A percentile compares a stretch with the other conserved stretches of the same genome.
Conservation (phyloP, 73 alveolate species). For the Urostyla sp. region DNA sequence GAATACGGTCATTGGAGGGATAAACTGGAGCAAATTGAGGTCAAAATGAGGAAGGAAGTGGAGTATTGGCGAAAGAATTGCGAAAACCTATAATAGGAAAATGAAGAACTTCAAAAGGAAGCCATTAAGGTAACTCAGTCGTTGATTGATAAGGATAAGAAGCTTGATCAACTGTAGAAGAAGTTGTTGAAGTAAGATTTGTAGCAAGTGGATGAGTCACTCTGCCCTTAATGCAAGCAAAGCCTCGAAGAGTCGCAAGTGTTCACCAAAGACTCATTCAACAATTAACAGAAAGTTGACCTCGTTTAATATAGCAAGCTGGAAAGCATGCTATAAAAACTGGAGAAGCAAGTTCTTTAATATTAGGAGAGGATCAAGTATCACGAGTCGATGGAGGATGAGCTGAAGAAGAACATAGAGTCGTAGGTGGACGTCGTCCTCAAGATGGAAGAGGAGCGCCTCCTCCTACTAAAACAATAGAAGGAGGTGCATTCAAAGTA, state of each 20-base stretch:
- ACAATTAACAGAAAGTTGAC: neutral
- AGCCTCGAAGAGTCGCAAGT: conserved; percentile 67
- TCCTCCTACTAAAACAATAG: conserved; percentile 11
- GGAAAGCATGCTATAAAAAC: conserved; percentile 11
- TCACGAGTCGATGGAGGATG: conserved; percentile 52
- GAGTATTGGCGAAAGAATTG: conserved; percentile 28
- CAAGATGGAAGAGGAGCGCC: conserved; percentile 63
- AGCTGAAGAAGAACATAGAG: conserved; percentile 54
- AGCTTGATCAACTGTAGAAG: conserved; percentile 2
- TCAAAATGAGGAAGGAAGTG: conserved; percentile 41
- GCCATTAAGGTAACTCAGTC: conserved; percentile 3
- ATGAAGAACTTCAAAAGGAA: conserved; percentile 53
- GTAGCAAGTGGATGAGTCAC: conserved; percentile 37
- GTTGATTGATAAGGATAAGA: conserved; percentile 6
- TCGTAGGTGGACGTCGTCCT: conserved; percentile 55
- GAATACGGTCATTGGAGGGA: conserved; percentile 47
- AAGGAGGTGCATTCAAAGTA: neutral
- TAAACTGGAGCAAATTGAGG: conserved; percentile 54
- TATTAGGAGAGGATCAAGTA: conserved; percentile 39
- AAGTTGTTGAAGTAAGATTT: neutral
- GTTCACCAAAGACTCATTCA: neutral
- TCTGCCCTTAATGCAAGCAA: conserved; percentile 56
- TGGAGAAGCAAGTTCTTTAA: conserved; percentile 48
- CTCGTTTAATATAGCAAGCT: neutral
- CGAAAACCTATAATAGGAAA: conserved; percentile 45